phyloP scores from a whole-genome alignment of 2,329 filamentous ascomycete genomes.

The Chalaropsis ovoidea region DNA sequence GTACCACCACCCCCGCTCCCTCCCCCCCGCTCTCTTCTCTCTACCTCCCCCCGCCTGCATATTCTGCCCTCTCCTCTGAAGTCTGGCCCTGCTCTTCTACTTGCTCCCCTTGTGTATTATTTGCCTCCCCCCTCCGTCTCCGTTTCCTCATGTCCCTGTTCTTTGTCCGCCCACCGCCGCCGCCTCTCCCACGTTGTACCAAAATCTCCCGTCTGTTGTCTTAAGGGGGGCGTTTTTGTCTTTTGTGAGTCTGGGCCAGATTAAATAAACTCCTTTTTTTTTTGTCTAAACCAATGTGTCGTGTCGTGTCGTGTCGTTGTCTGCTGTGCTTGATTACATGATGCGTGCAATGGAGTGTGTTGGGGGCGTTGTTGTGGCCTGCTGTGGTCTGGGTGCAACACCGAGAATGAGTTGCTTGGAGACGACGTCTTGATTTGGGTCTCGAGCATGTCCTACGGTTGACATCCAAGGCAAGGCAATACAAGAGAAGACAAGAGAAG shows the following conservation, averaged over 20 bases:
- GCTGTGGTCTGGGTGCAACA: too few species aligned
- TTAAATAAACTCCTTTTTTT: neutral
- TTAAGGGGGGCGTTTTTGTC: neutral
- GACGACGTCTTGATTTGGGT: too few species aligned
- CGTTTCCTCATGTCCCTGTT: neutral
- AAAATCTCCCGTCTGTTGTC: conserved; percentile 8
- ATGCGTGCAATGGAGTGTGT: too few species aligned
- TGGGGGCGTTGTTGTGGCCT: too few species aligned
- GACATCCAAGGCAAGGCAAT: too few species aligned
- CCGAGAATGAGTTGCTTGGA: too few species aligned
- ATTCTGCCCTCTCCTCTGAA: neutral
- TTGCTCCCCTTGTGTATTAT: conserved; percentile 23
- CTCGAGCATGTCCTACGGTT: too few species aligned
- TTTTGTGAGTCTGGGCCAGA: neutral
- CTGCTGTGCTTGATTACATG: too few species aligned
- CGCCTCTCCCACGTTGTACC: neutral
- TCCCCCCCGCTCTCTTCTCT: neutral
- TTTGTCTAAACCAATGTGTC: too few species aligned
- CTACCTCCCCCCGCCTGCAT: neutral
- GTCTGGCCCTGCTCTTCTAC: neutral
- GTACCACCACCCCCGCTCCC: neutral
- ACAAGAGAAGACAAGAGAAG: too few species aligned
- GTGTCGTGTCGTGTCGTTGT: too few species aligned
- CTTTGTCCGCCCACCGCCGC: conserved; percentile 1
- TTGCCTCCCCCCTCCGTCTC: conserved; percentile 11